Conservation (phyloP, 192 early-diverging fungal species). For the Geranomyces michiganensis region DNA sequence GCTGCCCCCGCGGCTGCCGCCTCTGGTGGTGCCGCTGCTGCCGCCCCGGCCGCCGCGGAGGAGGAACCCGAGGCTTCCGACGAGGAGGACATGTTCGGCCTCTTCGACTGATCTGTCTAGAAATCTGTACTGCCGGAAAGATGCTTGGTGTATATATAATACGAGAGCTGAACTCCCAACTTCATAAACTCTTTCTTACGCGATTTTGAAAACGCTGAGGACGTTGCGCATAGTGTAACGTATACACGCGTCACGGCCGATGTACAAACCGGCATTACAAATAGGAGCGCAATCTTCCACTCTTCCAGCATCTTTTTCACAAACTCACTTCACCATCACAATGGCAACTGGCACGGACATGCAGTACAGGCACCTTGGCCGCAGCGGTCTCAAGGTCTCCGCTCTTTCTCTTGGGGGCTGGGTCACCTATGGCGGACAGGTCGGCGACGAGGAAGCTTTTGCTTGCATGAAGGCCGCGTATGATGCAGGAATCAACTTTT, state of each 20-base stretch:
- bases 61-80: conserved; percentile 71
- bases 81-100: conserved; percentile 90
- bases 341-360: conserved; percentile 50
- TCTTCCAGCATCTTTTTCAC: too few relatives aligned
- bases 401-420: conserved; percentile 66
- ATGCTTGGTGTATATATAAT: too few relatives aligned
- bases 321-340: background rate
- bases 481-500: conserved; percentile 79
- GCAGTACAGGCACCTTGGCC: conserved; percentile 81
- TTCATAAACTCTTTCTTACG: too few relatives aligned
- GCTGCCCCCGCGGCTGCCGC: conserved; percentile 74
- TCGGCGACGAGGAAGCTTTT: conserved; percentile 57
- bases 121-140: too few relatives aligned
- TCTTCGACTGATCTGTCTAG: conserved; percentile 24
- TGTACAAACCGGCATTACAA: too few relatives aligned
- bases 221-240: too few relatives aligned
- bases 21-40: conserved; percentile 56
- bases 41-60: conserved; percentile 57
- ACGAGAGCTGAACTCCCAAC: too few relatives aligned
- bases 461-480: conserved; percentile 71
- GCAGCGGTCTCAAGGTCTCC: conserved; percentile 77
- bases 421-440: conserved; percentile 71
- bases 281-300: too few relatives aligned
- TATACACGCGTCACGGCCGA: too few relatives aligned
- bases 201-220: too few relatives aligned